phyloP scores from a whole-genome alignment of 805 yeast genomes.

The Lachancea lanzarotensis region DNA sequence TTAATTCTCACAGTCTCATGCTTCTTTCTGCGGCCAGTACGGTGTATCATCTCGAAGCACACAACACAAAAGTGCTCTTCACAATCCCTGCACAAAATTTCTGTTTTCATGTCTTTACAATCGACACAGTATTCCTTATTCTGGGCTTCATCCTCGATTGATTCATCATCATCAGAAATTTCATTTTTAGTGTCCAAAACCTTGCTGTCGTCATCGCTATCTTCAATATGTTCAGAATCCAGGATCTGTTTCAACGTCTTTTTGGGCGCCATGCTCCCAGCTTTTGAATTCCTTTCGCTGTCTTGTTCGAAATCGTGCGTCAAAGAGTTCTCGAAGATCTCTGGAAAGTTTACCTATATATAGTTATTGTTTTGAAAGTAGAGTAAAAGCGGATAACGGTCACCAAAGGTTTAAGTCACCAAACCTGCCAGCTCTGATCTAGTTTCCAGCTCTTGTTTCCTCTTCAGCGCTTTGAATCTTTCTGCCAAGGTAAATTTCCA shows the following conservation, averaged over 20 bases:
- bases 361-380: too few species aligned
- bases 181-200: neutral
- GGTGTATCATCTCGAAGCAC: slow-evolving; percentile 61
- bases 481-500: too few species aligned
- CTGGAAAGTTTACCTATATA: too few species aligned
- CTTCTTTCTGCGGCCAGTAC: slow-evolving; percentile 54
- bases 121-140: slow-evolving; percentile 52
- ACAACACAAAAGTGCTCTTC: slow-evolving; percentile 63
- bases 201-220: slow-evolving; percentile 23
- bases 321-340: neutral
- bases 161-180: slow-evolving; percentile 17
- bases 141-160: slow-evolving; percentile 14
- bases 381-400: too few species aligned
- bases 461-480: too few species aligned
- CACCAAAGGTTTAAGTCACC: too few species aligned
- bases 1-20: slow-evolving; percentile 35
- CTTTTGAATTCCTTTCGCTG: too few species aligned
- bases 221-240: slow-evolving; percentile 34
- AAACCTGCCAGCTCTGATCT: too few species aligned
- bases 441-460: too few species aligned
- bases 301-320: neutral
- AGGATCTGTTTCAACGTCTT: slow-evolving; percentile 34
- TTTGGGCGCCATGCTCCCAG: slow-evolving; percentile 12
- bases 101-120: slow-evolving; percentile 67
- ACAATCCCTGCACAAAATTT: slow-evolving; percentile 55